Base-by-base conservation (phyloP, 768 basidiomycete species). In the Rossbeevera mucosa region DNA sequence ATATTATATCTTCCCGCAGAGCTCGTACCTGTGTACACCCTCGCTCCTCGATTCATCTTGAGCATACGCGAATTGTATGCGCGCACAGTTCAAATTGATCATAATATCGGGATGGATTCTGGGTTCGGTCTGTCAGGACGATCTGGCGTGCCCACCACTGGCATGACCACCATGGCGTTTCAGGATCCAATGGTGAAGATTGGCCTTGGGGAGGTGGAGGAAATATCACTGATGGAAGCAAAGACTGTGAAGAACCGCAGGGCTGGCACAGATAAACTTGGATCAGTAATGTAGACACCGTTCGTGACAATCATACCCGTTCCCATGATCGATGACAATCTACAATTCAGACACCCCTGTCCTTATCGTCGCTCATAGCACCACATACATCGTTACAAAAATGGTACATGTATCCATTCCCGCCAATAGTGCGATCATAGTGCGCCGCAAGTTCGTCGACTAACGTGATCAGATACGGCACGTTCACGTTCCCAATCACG, bases 401-500 rank as follows among this genome's bases (percentile, higher is more conserved):
- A 55, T 61, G 61, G 40, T 61, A 55, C 55, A 63, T 55, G 26
- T 65, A 66, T 14, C 61, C 63, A 20, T 59, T 51, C 28, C 65
- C 65, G 30, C 63, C 63, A 25, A 66, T 57, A 18, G 52, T 31
- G 2, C 21, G 24, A 43, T 66, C 63, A 12, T 65, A 68, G 18
- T 59, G 61, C 18, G 36, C 58, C 48, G 64, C 67, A 9, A 81
- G 69, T 13, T 76, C 74, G 25, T 64, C 56, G 18, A 79, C 68
- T 31, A 81, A 57, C n/a, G 52, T 58, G 50, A 65, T 56, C 40
- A 81, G 55, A 57, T 76, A 78, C 2, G 66, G 55, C 7, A 71
- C 47, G 54, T 73, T 67, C 11, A 73, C 65, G 8, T 68, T 58
- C 16, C 74, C 66, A 4, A 75, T 57, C 5, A 73, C 71, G 0